Percentiles rank a stretch among this genome's conserved stretches.
These are phyloP conservation scores for Dactylellina haptotyla DNA, from an alignment of 2,329 filamentous ascomycete genomes.

Conservation along the genomic window DNA sequence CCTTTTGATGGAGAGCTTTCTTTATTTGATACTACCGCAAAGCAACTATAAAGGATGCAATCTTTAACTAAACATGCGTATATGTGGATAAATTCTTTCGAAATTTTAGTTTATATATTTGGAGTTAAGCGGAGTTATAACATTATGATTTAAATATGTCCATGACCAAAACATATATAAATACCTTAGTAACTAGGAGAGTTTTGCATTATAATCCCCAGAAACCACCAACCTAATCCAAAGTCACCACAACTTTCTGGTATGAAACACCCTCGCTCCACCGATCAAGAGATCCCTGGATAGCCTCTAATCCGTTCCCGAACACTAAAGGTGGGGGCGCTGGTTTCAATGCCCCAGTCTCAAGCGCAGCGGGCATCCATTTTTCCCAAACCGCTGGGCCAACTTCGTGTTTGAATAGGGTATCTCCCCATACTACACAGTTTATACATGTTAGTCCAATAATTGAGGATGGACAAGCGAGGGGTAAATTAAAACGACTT, in stretches of 20 bases:
- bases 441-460: not conserved
- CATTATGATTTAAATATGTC: too few relatives aligned
- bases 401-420: slow-evolving; percentile 3
- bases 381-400: slow-evolving; percentile 7
- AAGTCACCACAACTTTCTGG: slow-evolving; percentile 24
- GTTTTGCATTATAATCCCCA: too few relatives aligned
- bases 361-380: slow-evolving; percentile 12
- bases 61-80: too few relatives aligned
- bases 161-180: too few relatives aligned
- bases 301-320: slow-evolving; percentile 18
- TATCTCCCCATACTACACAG: slow-evolving; percentile 17
- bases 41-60: too few relatives aligned
- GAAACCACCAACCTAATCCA: slow-evolving; percentile 2
- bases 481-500: not conserved
- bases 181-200: too few relatives aligned
- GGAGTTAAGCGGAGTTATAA: too few relatives aligned
- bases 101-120: too few relatives aligned
- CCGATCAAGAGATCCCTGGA: slow-evolving; percentile 10
- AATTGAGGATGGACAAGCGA: not conserved
- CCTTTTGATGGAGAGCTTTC: too few relatives aligned
- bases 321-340: slow-evolving; percentile 19
- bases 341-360: slow-evolving; percentile 1
- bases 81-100: too few relatives aligned
- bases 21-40: too few relatives aligned
- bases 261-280: slow-evolving; percentile 18